A percentile compares a stretch with the other conserved stretches of the same genome.
Evolutionary conservation across 768 basidiomycete genomes (phyloP).

Genomic region (Russula griseocarnosa): DNA sequence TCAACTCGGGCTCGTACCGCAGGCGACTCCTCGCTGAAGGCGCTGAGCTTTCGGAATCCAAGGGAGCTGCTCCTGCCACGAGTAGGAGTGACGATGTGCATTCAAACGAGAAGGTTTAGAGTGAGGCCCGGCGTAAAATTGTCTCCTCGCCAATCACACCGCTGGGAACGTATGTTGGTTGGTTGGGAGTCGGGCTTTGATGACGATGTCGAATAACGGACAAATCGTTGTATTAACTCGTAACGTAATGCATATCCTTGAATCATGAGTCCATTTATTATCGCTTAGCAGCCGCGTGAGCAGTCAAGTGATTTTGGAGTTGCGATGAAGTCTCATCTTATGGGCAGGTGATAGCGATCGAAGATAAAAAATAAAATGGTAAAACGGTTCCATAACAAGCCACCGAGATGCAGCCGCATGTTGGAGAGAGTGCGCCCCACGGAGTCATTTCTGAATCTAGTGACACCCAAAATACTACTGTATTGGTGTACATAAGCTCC

Average conservation of each 20-base stretch:
- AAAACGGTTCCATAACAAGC: too few species aligned
- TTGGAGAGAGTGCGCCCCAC: not conserved
- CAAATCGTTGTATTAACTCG: constrained; percentile 11
- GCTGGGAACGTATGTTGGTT: not conserved
- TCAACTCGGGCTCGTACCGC: constrained; percentile 42
- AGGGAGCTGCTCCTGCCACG: not conserved
- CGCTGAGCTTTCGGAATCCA: not conserved
- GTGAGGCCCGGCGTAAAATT: not conserved
- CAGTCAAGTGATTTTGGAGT: not conserved
- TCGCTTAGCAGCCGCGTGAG: too few species aligned
- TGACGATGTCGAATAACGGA: not conserved
- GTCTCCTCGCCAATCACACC: not conserved
- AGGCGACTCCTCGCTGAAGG: constrained; percentile 29
- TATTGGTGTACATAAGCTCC: too few species aligned
- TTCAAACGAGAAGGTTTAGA: constrained; percentile 20
- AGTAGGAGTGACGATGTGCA: not conserved
- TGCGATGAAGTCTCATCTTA: not conserved
- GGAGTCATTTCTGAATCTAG: not conserved
- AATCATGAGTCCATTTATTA: too few species aligned
- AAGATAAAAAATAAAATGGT: not conserved
- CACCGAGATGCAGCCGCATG: not conserved
- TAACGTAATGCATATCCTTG: not conserved
- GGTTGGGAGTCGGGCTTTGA: not conserved
- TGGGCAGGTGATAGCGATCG: not conserved
- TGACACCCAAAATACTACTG: not conserved